A percentile compares a stretch with the other conserved stretches of the same genome.
Conservation (phyloP, 176 grass and related monocot genomes). For the Raddia distichophylla region DNA sequence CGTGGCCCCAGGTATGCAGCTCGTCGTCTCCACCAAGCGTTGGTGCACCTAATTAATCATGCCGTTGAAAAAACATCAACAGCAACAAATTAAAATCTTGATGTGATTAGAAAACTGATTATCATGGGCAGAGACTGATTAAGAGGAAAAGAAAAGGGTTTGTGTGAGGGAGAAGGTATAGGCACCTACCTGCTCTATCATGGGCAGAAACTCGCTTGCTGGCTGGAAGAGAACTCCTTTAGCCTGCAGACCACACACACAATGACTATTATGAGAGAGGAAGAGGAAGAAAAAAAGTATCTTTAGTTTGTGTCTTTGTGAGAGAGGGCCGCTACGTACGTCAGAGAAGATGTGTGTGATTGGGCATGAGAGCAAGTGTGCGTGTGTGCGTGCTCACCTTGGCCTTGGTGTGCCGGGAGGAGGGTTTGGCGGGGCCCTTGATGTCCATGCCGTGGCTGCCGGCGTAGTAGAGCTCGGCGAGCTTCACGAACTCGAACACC, state of each 20-base stretch:
- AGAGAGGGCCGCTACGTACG: not conserved
- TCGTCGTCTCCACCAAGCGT: conserved; percentile 48
- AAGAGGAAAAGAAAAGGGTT: not conserved
- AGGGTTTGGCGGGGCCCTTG: conserved; percentile 58
- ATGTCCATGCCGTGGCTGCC: conserved; percentile 99
- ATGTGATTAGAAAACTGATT: not conserved
- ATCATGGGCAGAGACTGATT: not conserved
- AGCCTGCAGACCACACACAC: conserved; percentile 23
- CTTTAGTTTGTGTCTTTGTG: conserved; percentile 24
- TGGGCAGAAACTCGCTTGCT: conserved; percentile 82
- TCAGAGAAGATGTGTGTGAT: not conserved
- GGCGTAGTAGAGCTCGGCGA: conserved; percentile 87
- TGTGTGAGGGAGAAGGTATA: not conserved
- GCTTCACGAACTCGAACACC: conserved; percentile 78
- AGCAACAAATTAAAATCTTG: not conserved
- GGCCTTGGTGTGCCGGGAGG: conserved; percentile 52
- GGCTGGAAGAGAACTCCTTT: conserved; percentile 78
- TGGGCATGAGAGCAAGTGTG: not conserved
- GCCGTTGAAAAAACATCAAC: not conserved
- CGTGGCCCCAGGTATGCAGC: conserved; percentile 55
- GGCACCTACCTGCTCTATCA: conserved; percentile 75
- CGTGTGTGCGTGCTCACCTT: conserved; percentile 39
- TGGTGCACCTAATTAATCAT: conserved; percentile 49
- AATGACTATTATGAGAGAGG: too few relatives aligned
- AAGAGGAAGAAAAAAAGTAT: not conserved